Percentiles rank a stretch among this genome's conserved stretches.
Conservation (phyloP, 768 basidiomycete genomes). For the Tephrocybe sp. region DNA sequence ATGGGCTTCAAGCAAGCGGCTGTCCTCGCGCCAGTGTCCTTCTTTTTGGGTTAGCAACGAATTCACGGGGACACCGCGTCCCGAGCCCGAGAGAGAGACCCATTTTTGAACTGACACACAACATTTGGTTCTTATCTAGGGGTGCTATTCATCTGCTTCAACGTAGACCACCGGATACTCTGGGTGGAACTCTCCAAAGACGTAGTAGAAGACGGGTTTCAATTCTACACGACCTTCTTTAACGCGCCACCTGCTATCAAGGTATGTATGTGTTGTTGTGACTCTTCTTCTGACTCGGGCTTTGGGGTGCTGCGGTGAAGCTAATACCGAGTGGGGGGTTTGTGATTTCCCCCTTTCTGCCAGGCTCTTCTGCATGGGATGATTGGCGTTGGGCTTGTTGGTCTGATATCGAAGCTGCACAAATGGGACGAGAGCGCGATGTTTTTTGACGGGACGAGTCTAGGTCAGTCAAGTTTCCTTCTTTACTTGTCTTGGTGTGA, state of each 20-base stretch:
- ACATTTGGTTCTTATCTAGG: conserved; percentile 39
- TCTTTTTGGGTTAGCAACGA: conserved; percentile 83
- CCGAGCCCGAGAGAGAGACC: too few relatives aligned
- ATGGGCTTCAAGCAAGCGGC: conserved; percentile 93
- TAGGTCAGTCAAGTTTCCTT: conserved; percentile 75
- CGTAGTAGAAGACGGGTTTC: conserved; percentile 71
- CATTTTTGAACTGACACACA: too few relatives aligned
- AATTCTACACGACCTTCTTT: conserved; percentile 91
- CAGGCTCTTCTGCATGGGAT: conserved; percentile 90
- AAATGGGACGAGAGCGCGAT: conserved; percentile 91
- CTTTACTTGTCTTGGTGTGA: neutral
- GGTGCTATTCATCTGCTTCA: conserved; percentile 80
- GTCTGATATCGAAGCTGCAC: conserved; percentile 75
- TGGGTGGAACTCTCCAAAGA: conserved; percentile 67
- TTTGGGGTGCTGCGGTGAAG: too few relatives aligned
- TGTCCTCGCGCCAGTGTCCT: conserved; percentile 83
- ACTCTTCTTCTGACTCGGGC: neutral
- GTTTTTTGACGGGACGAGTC: conserved; percentile 89
- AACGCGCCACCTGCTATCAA: conserved; percentile 93
- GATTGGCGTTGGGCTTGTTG: conserved; percentile 72
- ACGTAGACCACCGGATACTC: conserved; percentile 83
- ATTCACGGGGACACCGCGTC: too few relatives aligned
- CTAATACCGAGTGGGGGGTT: too few relatives aligned
- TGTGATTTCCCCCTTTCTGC: neutral
- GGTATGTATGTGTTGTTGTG: conserved; percentile 38